Evolutionary conservation across 352 stramenopile species (phyloP), one percentile per base, ranked within the genome.

Genomic region (Phytophthora rubi): DNA sequence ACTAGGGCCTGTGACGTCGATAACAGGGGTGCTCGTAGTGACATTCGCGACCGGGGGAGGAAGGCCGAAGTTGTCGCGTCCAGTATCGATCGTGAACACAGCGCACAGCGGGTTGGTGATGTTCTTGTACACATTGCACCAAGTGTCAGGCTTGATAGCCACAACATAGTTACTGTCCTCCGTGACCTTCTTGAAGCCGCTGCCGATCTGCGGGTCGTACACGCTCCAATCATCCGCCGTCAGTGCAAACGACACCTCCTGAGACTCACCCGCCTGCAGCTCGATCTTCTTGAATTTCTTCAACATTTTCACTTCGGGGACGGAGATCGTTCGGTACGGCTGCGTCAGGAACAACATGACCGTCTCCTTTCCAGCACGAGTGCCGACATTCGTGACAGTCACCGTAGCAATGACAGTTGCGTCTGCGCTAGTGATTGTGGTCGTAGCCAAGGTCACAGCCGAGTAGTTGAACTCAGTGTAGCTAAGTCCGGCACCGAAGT

Each of bases 201-300:
- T 59, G 33, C 80, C 81, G n/a, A 90, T 86, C 56, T 92, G 80
- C 26, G 83, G 81, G n/a, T 80, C 68, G 53, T 83, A 86, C 13
- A 90, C 74, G 42, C 80, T 88, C 80, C 76, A 87, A 61, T 91
- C 82, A 4, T 76, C 69, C 6, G 28, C 62, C 18, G 75, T 76
- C 13, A 92, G 64, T 30, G 66, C 58, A 53, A 87, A 85, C 28
- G 70, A 70, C 12, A 85, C 71, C 7, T 67, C 62, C 51, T 65
- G 58, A 2, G 75, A 70, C 53, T 81, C 64, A 10, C 80, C 76
- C 0, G 83, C 63, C 21, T 74, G 32, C 33, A 95, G 65, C 3
- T 81, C 59, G 35, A 97, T 84, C 74, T 95, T 95, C 26, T 74
- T 72, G 58, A 95, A 95, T 51, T 86, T 85, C 64, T 91, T 89